Evolutionary conservation across 2,329 filamentous ascomycete species (phyloP).

Genomic region (Diaporthe sp.): DNA sequence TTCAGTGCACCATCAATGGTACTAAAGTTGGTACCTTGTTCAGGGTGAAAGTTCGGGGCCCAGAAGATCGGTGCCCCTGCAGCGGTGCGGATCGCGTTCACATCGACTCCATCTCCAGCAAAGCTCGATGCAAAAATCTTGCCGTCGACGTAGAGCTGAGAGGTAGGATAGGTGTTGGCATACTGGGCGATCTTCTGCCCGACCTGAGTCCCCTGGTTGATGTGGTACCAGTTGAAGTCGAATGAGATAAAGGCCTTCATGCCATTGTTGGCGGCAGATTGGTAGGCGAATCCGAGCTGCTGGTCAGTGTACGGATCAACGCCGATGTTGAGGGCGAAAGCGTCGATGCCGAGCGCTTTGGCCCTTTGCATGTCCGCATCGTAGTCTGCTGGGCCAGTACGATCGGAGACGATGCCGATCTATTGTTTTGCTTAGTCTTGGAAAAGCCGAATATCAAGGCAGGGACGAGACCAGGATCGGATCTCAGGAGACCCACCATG

Average conservation of each 20-base stretch:
- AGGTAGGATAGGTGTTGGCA: constrained; percentile 50
- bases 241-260: constrained; percentile 71
- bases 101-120: constrained; percentile 61
- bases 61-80: constrained; percentile 61
- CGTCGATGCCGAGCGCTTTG: constrained; percentile 46
- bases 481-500: constrained; percentile 44
- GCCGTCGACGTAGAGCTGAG: constrained; percentile 63
- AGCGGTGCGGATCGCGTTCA: constrained; percentile 55
- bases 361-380: constrained; percentile 51
- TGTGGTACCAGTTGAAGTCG: constrained; percentile 63
- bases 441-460: neutral
- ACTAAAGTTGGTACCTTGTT: constrained; percentile 51
- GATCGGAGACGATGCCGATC: constrained; percentile 60
- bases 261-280: constrained; percentile 59
- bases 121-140: constrained; percentile 69
- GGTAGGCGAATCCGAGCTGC: constrained; percentile 63
- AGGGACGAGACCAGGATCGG: neutral
- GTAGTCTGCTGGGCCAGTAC: constrained; percentile 58
- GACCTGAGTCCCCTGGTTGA: constrained; percentile 53
- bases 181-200: constrained; percentile 63
- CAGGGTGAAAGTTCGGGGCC: constrained; percentile 64
- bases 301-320: constrained; percentile 57
- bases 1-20: constrained; percentile 61
- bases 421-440: neutral
- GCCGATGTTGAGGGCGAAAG: constrained; percentile 50